Conservation (phyloP, 768 basidiomycete genomes). For the Mycena amicta region DNA sequence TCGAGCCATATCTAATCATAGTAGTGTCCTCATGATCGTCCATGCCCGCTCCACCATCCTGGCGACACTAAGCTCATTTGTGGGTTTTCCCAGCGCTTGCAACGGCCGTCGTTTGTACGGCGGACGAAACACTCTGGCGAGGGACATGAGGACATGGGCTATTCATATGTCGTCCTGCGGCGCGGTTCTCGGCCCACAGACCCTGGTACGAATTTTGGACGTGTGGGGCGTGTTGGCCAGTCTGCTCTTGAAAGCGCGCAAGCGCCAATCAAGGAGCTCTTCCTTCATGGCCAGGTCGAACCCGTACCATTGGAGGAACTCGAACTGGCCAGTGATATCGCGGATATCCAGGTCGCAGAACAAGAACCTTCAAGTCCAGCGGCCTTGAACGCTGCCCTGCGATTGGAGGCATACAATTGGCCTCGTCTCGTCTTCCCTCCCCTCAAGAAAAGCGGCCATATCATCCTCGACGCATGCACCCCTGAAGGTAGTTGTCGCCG, state of each 20-base stretch:
- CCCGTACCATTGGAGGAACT: slow-evolving; percentile 9
- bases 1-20: slow-evolving; percentile 10
- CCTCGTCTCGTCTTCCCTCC: slow-evolving; percentile 93
- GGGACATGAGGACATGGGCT: slow-evolving; percentile 86
- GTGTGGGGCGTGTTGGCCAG: slow-evolving; percentile 56
- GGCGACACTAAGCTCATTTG: slow-evolving; percentile 62
- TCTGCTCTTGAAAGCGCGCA: slow-evolving; percentile 42
- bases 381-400: slow-evolving; percentile 56
- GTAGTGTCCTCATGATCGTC: slow-evolving; percentile 89
- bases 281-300: slow-evolving; percentile 39
- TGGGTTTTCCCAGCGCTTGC: slow-evolving; percentile 85
- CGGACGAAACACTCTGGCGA: slow-evolving; percentile 83
- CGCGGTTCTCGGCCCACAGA: slow-evolving; percentile 69
- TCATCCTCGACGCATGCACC: slow-evolving; percentile 89
- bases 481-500: slow-evolving; percentile 58
- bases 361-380: slow-evolving; percentile 22
- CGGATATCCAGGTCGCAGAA: slow-evolving; percentile 3
- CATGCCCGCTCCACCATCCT: slow-evolving; percentile 75
- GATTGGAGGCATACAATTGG: slow-evolving; percentile 83
- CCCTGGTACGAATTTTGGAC: slow-evolving; percentile 43
- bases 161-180: slow-evolving; percentile 88
- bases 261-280: slow-evolving; percentile 42
- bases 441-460: slow-evolving; percentile 87
- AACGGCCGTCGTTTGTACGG: slow-evolving; percentile 83
- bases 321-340: slow-evolving; percentile 11